Conservation (phyloP, 331 rosid genomes). For the Quercus phellos region DNA sequence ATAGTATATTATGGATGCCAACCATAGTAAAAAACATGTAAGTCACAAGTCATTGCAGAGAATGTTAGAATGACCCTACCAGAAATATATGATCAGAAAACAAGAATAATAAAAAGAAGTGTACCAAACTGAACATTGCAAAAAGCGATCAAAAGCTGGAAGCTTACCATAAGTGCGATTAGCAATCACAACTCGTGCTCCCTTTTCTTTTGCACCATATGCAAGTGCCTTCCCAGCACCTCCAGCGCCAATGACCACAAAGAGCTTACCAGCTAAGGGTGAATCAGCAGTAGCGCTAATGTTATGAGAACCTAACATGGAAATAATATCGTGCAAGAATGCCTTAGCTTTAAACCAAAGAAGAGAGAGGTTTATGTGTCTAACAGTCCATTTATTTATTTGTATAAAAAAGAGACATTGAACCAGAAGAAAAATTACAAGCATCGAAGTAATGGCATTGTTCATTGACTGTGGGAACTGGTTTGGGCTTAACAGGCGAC, state of each 20-base stretch:
- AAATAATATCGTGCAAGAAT: too few relatives aligned
- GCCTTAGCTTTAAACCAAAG: neutral
- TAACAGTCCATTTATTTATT: too few relatives aligned
- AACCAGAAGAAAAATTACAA: slow-evolving; percentile 1
- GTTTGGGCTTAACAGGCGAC: too few relatives aligned
- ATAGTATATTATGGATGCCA: neutral
- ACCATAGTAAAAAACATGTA: neutral
- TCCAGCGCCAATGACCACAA: slow-evolving; percentile 96
- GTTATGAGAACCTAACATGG: slow-evolving; percentile 38
- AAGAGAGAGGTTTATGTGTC: neutral
- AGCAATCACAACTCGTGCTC: slow-evolving; percentile 85
- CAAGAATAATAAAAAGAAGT: neutral
- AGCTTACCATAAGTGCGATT: slow-evolving; percentile 81
- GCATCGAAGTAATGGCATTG: too few relatives aligned
- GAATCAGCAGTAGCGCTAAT: slow-evolving; percentile 38
- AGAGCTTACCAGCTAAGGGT: slow-evolving; percentile 78
- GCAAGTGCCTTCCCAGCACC: slow-evolving; percentile 97
- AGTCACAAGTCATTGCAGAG: neutral
- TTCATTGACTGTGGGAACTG: too few relatives aligned
- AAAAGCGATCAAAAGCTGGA: slow-evolving; percentile 9
- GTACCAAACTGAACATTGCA: slow-evolving; percentile 1
- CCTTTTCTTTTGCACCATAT: slow-evolving; percentile 90
- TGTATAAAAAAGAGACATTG: neutral
- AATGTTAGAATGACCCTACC: neutral
- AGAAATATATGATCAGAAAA: neutral